Evolutionary conservation across 1,284 basidiomycete genomes (phyloP).

Genomic region (Ganoderma lucidum): DNA sequence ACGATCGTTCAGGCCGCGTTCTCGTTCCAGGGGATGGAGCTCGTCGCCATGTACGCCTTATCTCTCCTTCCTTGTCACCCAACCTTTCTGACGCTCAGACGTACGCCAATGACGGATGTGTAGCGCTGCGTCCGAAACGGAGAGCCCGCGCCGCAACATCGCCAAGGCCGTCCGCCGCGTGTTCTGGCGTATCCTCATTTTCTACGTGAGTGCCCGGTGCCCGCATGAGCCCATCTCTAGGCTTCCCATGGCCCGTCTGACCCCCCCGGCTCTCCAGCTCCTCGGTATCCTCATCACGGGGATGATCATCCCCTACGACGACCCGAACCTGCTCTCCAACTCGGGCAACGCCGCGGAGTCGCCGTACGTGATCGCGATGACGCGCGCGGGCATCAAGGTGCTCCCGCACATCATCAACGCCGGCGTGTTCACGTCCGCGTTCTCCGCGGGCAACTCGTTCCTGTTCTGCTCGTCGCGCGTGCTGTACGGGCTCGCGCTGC

Average conservation of each 20-base stretch:
- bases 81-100: background rate
- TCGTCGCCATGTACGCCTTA: constrained; percentile 72
- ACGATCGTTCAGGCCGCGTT: constrained; percentile 84
- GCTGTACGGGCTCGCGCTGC: too few species aligned
- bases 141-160: constrained; percentile 82
- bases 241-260: too few species aligned
- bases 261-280: constrained; percentile 49
- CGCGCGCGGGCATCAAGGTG: too few species aligned
- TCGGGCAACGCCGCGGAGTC: too few species aligned
- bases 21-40: constrained; percentile 86
- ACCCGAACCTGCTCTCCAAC: too few species aligned
- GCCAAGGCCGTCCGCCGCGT: constrained; percentile 83
- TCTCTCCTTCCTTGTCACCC: constrained; percentile 33
- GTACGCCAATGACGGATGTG: background rate
- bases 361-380: too few species aligned
- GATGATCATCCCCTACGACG: constrained; percentile 74
- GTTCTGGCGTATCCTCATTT: constrained; percentile 80
- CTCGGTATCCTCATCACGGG: constrained; percentile 79
- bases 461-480: too few species aligned
- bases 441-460: too few species aligned
- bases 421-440: too few species aligned
- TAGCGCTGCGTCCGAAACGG: constrained; percentile 76
- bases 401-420: too few species aligned
- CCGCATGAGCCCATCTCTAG: too few species aligned
- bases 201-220: constrained; percentile 68